Conservation (phyloP, 257 asterid genomes). For the Solanum appendiculatum region DNA sequence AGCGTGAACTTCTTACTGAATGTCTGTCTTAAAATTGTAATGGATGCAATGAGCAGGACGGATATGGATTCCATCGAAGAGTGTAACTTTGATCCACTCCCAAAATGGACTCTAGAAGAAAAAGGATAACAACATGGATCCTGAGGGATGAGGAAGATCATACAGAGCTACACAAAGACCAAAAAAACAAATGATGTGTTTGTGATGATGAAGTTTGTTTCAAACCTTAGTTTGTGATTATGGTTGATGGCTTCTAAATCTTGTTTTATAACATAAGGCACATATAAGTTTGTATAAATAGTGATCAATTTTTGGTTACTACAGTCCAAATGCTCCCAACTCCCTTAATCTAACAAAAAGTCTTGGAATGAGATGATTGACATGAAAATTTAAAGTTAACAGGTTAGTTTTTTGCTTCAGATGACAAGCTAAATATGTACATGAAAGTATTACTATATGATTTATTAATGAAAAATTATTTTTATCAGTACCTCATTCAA, state of each 20-base stretch:
- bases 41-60: no score
- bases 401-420: background rate
- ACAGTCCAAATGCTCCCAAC: background rate
- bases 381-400: background rate
- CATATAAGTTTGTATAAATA: background rate
- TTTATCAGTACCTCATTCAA: background rate
- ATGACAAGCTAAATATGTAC: background rate
- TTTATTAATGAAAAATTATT: background rate
- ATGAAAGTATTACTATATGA: background rate
- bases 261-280: background rate
- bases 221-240: slow-evolving; percentile 5
- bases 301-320: background rate
- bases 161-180: background rate
- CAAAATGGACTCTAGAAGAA: slow-evolving; percentile 41
- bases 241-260: background rate
- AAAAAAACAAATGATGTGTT: slow-evolving; percentile 16
- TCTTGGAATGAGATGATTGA: background rate
- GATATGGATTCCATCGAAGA: slow-evolving; percentile 36
- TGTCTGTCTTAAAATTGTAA: no score
- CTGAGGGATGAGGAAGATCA: background rate
- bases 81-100: slow-evolving; percentile 71
- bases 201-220: slow-evolving; percentile 43
- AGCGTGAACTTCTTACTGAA: no score
- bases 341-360: background rate
- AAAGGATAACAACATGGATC: background rate